Percentiles rank a stretch among this genome's conserved stretches.
These are phyloP conservation scores for Fusarium nisikadoi DNA, from an alignment of 2,329 filamentous ascomycete genomes.

Conservation along the genomic window DNA sequence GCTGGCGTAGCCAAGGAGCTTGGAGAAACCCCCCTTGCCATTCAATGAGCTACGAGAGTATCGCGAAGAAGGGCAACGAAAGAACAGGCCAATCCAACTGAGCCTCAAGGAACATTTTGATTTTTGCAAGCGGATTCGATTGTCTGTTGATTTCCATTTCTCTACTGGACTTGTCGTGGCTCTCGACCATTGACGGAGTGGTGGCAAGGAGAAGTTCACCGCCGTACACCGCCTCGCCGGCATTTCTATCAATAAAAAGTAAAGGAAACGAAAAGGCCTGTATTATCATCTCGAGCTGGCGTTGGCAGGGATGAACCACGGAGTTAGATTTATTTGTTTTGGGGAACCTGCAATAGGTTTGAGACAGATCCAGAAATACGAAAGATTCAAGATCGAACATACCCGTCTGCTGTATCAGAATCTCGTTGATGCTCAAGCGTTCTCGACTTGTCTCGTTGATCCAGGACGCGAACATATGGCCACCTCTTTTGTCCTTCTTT, in stretches of 20 bases:
- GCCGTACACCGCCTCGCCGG: background rate
- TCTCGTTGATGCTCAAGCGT: conserved; percentile 29
- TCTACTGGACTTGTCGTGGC: background rate
- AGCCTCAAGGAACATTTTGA: conserved; percentile 9
- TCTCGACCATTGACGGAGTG: background rate
- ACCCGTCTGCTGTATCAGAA: conserved; percentile 15
- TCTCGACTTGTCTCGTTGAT: conserved; percentile 23
- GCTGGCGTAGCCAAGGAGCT: conserved; percentile 48
- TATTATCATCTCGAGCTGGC: conserved; percentile 41
- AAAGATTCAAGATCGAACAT: conserved; percentile 23
- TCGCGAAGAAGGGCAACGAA: background rate
- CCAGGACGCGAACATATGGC: conserved; percentile 28
- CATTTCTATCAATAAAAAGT: conserved; percentile 11
- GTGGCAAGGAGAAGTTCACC: background rate
- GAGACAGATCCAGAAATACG: conserved; percentile 28
- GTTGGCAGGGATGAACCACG: conserved; percentile 36
- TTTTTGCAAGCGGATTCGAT: conserved; percentile 36
- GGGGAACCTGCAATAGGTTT: conserved; percentile 24
- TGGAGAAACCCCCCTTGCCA: conserved; percentile 46
- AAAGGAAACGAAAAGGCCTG: conserved; percentile 20
- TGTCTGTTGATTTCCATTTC: conserved; percentile 16
- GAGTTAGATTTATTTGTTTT: conserved; percentile 35
- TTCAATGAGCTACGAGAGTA: conserved; percentile 19
- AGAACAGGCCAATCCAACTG: background rate
- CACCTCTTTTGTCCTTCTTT: background rate